These are phyloP conservation scores for Arthrobotrys pseudoclavata DNA, from an alignment of 2,329 filamentous ascomycete genomes.

Conservation along the genomic window DNA sequence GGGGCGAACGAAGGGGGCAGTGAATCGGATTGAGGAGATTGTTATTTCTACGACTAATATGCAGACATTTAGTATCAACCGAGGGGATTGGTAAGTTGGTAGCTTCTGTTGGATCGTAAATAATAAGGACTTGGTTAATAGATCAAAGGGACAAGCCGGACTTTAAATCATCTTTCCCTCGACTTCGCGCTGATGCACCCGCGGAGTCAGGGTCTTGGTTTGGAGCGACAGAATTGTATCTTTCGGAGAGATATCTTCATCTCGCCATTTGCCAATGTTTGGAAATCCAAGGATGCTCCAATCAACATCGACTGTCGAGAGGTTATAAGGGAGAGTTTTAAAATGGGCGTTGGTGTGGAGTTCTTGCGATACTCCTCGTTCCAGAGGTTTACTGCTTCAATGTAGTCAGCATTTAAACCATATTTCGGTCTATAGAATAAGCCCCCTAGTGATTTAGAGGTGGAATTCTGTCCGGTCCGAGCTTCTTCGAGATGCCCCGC, in stretches of 20 bases:
- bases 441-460: background rate
- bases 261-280: conserved; percentile 16
- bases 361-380: conserved; percentile 5
- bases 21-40: conserved; percentile 21
- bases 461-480: background rate
- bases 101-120: no score
- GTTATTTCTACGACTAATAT: no score
- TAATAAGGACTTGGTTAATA: no score
- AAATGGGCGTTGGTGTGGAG: background rate
- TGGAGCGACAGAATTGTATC: conserved; percentile 33
- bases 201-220: conserved; percentile 22
- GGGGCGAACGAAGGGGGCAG: conserved; percentile 21
- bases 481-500: conserved; percentile 35
- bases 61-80: no score
- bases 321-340: conserved; percentile 17
- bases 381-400: conserved; percentile 5
- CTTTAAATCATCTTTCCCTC: no score
- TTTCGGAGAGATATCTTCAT: conserved; percentile 16
- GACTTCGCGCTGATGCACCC: no score
- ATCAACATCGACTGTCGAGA: conserved; percentile 4
- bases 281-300: conserved; percentile 41
- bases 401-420: conserved; percentile 17
- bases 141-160: no score
- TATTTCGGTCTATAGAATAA: conserved; percentile 43
- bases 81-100: no score